A percentile compares a stretch with the other conserved stretches of the same genome.
Conservation (phyloP, 2,329 filamentous ascomycete genomes). For the Monilinia vaccinii-corymbosi region DNA sequence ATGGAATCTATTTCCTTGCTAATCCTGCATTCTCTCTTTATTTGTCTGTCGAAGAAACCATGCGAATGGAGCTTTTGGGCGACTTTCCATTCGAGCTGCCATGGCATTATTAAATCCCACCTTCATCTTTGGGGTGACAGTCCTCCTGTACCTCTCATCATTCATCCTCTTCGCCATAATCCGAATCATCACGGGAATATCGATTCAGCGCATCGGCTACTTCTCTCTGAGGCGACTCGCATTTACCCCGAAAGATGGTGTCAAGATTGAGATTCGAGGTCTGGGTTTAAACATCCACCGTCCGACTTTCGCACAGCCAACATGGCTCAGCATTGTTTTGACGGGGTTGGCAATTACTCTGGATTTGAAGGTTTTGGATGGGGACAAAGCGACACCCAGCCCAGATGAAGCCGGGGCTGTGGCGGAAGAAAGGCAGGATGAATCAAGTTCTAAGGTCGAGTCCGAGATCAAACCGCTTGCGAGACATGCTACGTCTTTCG, state of each 20-base stretch:
- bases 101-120: slow-evolving; percentile 66
- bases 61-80: slow-evolving; percentile 6
- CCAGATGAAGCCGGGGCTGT: slow-evolving; percentile 21
- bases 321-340: slow-evolving; percentile 86
- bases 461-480: slow-evolving; percentile 18
- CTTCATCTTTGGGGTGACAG: slow-evolving; percentile 75
- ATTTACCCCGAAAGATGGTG: slow-evolving; percentile 80
- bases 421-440: slow-evolving; percentile 20
- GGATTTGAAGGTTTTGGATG: slow-evolving; percentile 60
- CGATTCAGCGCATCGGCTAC: slow-evolving; percentile 91
- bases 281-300: slow-evolving; percentile 82
- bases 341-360: slow-evolving; percentile 78
- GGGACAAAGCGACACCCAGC: slow-evolving; percentile 27
- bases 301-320: slow-evolving; percentile 93
- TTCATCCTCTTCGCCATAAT: slow-evolving; percentile 91
- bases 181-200: slow-evolving; percentile 85
- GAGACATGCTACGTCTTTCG: slow-evolving; percentile 21
- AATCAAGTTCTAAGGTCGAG: slow-evolving; percentile 16
- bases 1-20: slow-evolving; percentile 5
- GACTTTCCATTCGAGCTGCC: slow-evolving; percentile 9
- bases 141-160: slow-evolving; percentile 80
- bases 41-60: background rate
- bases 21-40: background rate
- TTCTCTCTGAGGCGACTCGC: slow-evolving; percentile 84
- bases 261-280: slow-evolving; percentile 82